Percentiles rank a stretch among this genome's conserved stretches.
Evolutionary conservation across 331 rosid species (phyloP).

Genomic region (Telfairia occidentalis): DNA sequence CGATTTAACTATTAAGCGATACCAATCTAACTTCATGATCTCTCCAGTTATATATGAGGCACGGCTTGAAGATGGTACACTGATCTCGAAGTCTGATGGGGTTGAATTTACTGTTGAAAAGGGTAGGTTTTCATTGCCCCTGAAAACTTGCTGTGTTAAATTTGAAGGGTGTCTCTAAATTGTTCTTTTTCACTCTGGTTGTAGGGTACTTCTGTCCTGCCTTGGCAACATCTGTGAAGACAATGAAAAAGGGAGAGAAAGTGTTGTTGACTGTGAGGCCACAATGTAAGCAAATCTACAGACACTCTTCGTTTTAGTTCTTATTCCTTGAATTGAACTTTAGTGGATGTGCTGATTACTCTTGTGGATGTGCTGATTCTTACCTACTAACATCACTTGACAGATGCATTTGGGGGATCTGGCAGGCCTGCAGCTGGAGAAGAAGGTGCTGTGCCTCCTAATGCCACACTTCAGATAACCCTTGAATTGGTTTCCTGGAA

Average conservation of each 20-base stretch:
- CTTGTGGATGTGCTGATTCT: not conserved
- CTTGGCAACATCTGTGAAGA: conserved; percentile 26
- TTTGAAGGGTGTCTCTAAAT: not conserved
- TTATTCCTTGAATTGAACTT: not conserved
- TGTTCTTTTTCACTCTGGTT: not conserved
- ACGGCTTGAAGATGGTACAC: conserved; percentile 52
- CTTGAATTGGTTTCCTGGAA: conserved; percentile 37
- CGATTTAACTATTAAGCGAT: too few relatives aligned
- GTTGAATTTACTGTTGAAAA: conserved; percentile 57
- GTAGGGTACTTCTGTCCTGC: conserved; percentile 37
- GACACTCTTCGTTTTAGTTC: not conserved
- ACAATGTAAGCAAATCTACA: conserved; percentile 18
- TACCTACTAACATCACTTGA: not conserved
- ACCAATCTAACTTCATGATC: not conserved
- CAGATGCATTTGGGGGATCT: conserved; percentile 34
- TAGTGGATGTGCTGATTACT: not conserved
- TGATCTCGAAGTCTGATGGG: conserved; percentile 61
- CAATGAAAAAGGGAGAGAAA: conserved; percentile 36
- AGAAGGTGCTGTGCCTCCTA: conserved; percentile 31
- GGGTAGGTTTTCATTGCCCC: conserved; percentile 26
- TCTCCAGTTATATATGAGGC: conserved; percentile 65
- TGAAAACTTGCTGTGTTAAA: not conserved
- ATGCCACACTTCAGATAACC: conserved; percentile 25
- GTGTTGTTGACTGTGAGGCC: conserved; percentile 32
- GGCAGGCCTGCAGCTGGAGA: conserved; percentile 21